Conservation (phyloP, 768 basidiomycete species). For the Trametes punicea region DNA sequence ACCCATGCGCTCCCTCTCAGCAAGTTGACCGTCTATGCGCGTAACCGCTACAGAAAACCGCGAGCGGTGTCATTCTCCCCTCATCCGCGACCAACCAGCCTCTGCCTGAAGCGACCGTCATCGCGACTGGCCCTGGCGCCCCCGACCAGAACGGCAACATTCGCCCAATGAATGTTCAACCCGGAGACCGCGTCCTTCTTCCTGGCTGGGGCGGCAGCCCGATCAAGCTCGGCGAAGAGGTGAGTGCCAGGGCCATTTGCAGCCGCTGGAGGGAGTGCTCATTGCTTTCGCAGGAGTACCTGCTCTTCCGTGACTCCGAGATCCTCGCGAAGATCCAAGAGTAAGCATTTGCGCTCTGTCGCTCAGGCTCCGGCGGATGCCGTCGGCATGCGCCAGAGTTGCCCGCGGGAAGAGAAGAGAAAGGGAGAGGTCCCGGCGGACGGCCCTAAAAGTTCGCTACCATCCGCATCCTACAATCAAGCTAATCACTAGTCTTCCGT, state of each 20-base stretch:
- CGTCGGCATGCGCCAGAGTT: background rate
- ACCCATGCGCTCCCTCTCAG: background rate
- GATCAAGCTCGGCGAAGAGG: slow-evolving; percentile 97
- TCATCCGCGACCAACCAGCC: slow-evolving; percentile 79
- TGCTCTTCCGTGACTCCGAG: slow-evolving; percentile 90
- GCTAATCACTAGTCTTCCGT: slow-evolving; percentile 12
- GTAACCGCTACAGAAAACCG: slow-evolving; percentile 78
- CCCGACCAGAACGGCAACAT: slow-evolving; percentile 81
- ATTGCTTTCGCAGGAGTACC: slow-evolving; percentile 68
- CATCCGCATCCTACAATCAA: slow-evolving; percentile 11
- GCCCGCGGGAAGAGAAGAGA: background rate
- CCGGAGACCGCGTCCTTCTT: slow-evolving; percentile 89
- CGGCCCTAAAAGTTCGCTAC: slow-evolving; percentile 20
- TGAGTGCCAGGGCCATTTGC: slow-evolving; percentile 38
- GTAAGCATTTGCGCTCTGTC: slow-evolving; percentile 33
- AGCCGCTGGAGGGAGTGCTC: background rate
- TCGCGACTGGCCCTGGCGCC: slow-evolving; percentile 94
- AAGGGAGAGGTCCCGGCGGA: background rate
- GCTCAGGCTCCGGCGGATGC: background rate
- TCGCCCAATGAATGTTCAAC: slow-evolving; percentile 71
- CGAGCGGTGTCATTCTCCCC: slow-evolving; percentile 94
- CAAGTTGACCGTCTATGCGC: background rate
- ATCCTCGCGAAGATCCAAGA: slow-evolving; percentile 97
- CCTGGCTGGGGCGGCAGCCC: slow-evolving; percentile 96
- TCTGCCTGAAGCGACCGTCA: slow-evolving; percentile 95